These are phyloP conservation scores for Russula vinacea DNA, from an alignment of 768 basidiomycete species.

Conservation along the genomic window DNA sequence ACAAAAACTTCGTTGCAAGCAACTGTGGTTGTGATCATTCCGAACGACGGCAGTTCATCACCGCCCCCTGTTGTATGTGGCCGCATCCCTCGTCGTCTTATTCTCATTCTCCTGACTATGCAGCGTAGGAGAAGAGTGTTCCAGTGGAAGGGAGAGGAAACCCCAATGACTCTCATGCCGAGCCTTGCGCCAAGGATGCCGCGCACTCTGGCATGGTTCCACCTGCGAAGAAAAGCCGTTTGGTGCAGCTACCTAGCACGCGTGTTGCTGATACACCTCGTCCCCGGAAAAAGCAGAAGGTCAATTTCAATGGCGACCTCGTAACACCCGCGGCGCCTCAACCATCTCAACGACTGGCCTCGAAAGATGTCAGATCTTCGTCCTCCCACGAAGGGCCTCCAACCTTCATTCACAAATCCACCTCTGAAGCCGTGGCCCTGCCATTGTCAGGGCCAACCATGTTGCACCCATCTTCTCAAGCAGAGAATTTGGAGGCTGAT, in stretches of 20 bases:
- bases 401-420: not conserved
- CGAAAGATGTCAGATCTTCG: not conserved
- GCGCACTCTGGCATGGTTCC: not conserved
- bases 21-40: conserved; percentile 20
- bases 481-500: not conserved
- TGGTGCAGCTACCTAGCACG: not conserved
- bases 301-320: conserved; percentile 3
- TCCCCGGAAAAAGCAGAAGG: conserved; percentile 22
- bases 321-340: not conserved
- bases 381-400: not conserved
- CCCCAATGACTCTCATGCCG: not conserved
- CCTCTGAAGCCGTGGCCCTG: not conserved
- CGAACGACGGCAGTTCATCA: not conserved
- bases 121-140: not conserved
- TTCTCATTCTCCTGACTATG: not conserved
- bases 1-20: conserved; percentile 38
- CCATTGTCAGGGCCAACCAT: not conserved
- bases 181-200: not conserved
- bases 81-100: no score
- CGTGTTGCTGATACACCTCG: not conserved
- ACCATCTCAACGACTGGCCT: not conserved
- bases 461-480: not conserved
- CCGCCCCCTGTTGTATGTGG: conserved; percentile 6
- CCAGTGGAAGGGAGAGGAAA: conserved; percentile 1
- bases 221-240: no score